Evolutionary conservation across 352 stramenopile species (phyloP).

Genomic region (Phytophthora capsici): DNA sequence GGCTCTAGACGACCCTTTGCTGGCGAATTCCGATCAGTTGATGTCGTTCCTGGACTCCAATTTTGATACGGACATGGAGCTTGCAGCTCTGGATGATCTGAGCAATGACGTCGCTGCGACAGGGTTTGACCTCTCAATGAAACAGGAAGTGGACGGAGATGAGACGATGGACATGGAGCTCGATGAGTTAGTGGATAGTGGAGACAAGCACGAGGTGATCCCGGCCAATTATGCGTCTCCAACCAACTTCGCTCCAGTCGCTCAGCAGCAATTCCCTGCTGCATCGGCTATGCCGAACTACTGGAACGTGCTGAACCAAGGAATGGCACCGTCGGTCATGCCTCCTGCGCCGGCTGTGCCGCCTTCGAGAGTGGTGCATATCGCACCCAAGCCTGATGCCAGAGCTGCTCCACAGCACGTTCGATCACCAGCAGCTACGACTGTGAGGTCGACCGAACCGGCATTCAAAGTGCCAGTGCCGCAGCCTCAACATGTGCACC

Average conservation of each 20-base stretch:
- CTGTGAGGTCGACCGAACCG: constrained; percentile 13
- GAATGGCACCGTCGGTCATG: constrained; percentile 40
- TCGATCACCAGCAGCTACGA: constrained; percentile 7
- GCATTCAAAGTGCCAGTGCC: constrained; percentile 19
- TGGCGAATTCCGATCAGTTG: constrained; percentile 52
- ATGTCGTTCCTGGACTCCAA: constrained; percentile 62
- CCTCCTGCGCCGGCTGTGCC: constrained; percentile 35
- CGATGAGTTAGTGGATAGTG: constrained; percentile 28
- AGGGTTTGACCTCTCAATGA: constrained; percentile 16
- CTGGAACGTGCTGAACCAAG: constrained; percentile 87
- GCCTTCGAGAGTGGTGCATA: constrained; percentile 70
- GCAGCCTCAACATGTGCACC: constrained; percentile 13
- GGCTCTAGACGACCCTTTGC: constrained; percentile 40
- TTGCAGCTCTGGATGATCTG: constrained; percentile 65
- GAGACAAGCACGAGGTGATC: constrained; percentile 25
- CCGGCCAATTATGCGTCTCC: neutral
- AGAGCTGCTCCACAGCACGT: constrained; percentile 24
- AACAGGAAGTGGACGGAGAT: constrained; percentile 33
- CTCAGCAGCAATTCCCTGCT: constrained; percentile 60
- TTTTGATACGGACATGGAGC: constrained; percentile 75
- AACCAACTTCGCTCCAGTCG: constrained; percentile 22
- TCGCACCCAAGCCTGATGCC: constrained; percentile 72
- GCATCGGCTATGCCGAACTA: constrained; percentile 85
- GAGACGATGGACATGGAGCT: constrained; percentile 46
- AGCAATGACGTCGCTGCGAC: neutral